Evolutionary conservation across 345 rosid genomes (phyloP).

Genomic region (Barbarea vulgaris): DNA sequence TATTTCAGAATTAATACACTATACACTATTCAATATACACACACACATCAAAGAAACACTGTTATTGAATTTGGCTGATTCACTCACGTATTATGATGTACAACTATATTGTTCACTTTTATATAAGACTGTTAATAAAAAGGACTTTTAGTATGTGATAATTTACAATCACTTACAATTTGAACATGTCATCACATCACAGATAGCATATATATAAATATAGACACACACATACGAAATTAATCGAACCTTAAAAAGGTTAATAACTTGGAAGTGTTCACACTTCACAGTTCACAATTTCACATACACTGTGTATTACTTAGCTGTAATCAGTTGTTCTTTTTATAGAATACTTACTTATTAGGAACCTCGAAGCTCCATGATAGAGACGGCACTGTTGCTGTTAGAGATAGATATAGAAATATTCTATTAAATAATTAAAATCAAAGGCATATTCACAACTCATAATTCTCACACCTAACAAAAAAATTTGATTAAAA

Average conservation of each 20-base stretch:
- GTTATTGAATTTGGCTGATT: background rate
- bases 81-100: background rate
- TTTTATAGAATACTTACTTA: conserved; percentile 14
- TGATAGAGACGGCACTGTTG: conserved; percentile 31
- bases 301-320: background rate
- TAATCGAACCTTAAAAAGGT: background rate
- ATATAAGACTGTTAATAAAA: background rate
- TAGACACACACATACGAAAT: background rate
- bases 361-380: conserved; percentile 22
- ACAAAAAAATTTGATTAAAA: background rate
- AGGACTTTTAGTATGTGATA: background rate
- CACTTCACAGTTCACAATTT: conserved; percentile 7
- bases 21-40: background rate
- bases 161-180: background rate
- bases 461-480: conserved; percentile 7
- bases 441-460: conserved; percentile 2
- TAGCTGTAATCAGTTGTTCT: conserved; percentile 28
- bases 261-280: conserved; percentile 2
- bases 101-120: background rate
- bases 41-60: background rate
- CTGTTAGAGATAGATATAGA: conserved; percentile 5
- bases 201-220: background rate
- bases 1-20: background rate
- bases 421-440: background rate
- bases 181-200: background rate